phyloP scores from a whole-genome alignment of 2,329 filamentous ascomycete species.

The Teratosphaeria zuluensis region DNA sequence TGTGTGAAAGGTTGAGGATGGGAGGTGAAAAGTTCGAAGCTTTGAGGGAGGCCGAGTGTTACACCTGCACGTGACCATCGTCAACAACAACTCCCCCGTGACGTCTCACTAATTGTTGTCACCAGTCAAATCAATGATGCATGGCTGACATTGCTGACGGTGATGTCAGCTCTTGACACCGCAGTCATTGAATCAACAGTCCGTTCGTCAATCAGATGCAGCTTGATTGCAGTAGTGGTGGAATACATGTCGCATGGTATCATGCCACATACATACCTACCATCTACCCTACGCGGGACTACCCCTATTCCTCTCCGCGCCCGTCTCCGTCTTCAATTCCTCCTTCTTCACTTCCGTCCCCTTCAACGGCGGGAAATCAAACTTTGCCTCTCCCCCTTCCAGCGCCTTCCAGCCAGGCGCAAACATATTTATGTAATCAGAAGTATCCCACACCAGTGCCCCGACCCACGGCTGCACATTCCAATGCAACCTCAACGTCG shows the following conservation, averaged over 20 bases:
- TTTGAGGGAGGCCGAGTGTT: no score
- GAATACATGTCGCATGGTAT: background rate
- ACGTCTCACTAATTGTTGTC: no score
- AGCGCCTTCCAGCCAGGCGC: conserved; percentile 51
- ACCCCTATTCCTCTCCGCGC: conserved; percentile 38
- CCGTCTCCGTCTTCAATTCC: conserved; percentile 39
- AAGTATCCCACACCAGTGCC: conserved; percentile 63
- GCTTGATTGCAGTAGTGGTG: no score
- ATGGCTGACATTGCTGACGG: no score
- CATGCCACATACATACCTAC: background rate
- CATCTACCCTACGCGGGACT: conserved; percentile 26
- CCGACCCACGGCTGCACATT: conserved; percentile 98
- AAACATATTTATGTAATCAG: conserved; percentile 32
- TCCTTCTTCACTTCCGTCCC: conserved; percentile 41
- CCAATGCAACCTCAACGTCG: conserved; percentile 76
- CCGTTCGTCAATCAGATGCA: no score
- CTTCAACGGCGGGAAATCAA: conserved; percentile 58
- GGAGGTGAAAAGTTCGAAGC: no score
- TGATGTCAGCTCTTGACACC: no score
- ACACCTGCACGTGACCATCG: no score
- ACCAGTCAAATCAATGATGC: no score
- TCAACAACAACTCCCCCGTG: no score
- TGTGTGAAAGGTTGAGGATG: no score
- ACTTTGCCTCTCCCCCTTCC: conserved; percentile 56
- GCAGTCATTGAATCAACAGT: no score